Percentiles rank a stretch among this genome's conserved stretches.
These are phyloP conservation scores for Microbotryomycetes sp. DNA, from an alignment of 1,284 basidiomycete genomes.

Conservation along the genomic window DNA sequence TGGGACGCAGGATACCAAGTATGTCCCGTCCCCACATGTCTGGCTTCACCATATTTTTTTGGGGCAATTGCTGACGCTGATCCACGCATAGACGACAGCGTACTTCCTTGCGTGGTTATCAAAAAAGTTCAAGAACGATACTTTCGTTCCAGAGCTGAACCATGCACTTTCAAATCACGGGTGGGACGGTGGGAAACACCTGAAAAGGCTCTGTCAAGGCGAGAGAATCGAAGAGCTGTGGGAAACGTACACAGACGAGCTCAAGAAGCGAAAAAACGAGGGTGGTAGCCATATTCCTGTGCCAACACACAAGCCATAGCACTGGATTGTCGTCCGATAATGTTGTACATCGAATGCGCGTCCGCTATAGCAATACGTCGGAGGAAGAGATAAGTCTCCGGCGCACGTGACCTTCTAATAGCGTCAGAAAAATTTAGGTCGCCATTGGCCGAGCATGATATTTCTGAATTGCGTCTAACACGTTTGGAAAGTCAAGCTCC, in stretches of 20 bases:
- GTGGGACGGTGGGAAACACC: slow-evolving; percentile 15
- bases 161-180: not conserved
- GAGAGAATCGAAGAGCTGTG: slow-evolving; percentile 14
- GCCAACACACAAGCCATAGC: too few species aligned
- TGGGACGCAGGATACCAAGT: slow-evolving; percentile 29
- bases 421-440: too few species aligned
- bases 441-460: too few species aligned
- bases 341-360: too few species aligned
- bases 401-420: too few species aligned
- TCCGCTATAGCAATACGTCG: too few species aligned
- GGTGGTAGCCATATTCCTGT: slow-evolving; percentile 2
- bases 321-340: too few species aligned
- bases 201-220: slow-evolving; percentile 5
- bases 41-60: too few species aligned
- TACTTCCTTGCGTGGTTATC: slow-evolving; percentile 25
- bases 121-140: not conserved
- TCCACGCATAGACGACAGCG: not conserved
- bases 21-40: too few species aligned
- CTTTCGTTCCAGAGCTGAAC: slow-evolving; percentile 26
- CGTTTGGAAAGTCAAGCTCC: too few species aligned
- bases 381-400: too few species aligned
- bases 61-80: not conserved
- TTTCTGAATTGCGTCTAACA: too few species aligned
- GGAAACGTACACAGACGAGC: slow-evolving; percentile 9
- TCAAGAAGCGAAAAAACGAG: not conserved